phyloP scores from a whole-genome alignment of 768 basidiomycete genomes.

The Infundibulicybe gibba region DNA sequence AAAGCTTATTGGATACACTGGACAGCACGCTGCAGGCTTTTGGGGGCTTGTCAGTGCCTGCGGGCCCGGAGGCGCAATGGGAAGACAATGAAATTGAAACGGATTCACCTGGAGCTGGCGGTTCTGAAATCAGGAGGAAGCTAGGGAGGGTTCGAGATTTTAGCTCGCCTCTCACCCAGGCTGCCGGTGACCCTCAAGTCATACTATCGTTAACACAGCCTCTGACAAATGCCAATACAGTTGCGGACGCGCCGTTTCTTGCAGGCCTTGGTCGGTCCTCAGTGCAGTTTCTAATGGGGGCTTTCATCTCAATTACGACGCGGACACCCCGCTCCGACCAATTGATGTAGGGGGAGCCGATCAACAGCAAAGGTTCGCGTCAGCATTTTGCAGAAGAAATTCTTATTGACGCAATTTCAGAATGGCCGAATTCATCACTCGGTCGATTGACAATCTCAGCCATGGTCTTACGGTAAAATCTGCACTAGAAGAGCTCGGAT shows the following conservation, averaged over 20 bases:
- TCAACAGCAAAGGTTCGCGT: slow-evolving; percentile 43
- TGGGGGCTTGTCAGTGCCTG: not conserved
- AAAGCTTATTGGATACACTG: slow-evolving; percentile 4
- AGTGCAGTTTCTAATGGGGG: slow-evolving; percentile 13
- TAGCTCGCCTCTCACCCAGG: not conserved
- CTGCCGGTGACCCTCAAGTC: not conserved
- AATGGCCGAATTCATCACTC: slow-evolving; percentile 60
- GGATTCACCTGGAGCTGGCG: not conserved
- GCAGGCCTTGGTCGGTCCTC: slow-evolving; percentile 10
- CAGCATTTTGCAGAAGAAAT: not conserved
- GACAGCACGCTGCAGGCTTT: slow-evolving; percentile 1
- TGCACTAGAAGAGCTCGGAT: slow-evolving; percentile 49
- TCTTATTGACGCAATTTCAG: slow-evolving; percentile 22
- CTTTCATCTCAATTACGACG: slow-evolving; percentile 50
- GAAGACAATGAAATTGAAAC: not conserved
- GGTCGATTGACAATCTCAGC: slow-evolving; percentile 52
- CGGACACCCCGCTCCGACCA: slow-evolving; percentile 38
- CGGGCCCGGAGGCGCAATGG: not conserved
- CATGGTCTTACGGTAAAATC: slow-evolving; percentile 49
- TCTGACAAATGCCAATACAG: not conserved
- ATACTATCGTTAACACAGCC: not conserved
- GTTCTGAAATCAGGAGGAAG: not conserved
- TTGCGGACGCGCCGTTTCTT: slow-evolving; percentile 15
- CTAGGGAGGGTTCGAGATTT: not conserved
- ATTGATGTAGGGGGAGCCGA: slow-evolving; percentile 60